phyloP scores from a whole-genome alignment of 2,329 filamentous ascomycete genomes.

The Pseudodiploospora longispora region DNA sequence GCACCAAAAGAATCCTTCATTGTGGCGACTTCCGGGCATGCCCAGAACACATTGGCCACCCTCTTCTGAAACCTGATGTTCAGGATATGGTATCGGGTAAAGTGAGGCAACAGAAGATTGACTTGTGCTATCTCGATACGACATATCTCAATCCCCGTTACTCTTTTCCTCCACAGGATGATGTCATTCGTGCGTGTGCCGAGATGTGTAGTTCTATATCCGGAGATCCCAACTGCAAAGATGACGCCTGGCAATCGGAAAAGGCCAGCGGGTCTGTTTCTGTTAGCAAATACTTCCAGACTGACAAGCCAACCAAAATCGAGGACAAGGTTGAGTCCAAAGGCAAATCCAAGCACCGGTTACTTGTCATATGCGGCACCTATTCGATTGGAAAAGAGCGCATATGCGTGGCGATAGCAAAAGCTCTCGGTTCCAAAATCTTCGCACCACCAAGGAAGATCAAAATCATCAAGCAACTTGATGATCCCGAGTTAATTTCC shows the following conservation, averaged over 20 bases:
- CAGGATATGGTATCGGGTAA: slow-evolving; percentile 64
- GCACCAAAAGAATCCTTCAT: slow-evolving; percentile 74
- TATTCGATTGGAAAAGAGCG: slow-evolving; percentile 98
- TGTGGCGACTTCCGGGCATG: slow-evolving; percentile 95
- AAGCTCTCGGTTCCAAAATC: slow-evolving; percentile 79
- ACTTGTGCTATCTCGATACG: slow-evolving; percentile 94
- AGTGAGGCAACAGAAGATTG: slow-evolving; percentile 73
- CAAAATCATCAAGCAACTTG: slow-evolving; percentile 74
- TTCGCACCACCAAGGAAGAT: slow-evolving; percentile 79
- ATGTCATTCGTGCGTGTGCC: slow-evolving; percentile 81
- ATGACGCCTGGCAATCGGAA: slow-evolving; percentile 39
- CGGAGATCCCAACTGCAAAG: slow-evolving; percentile 47
- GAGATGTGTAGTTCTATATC: slow-evolving; percentile 77
- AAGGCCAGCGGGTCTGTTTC: slow-evolving; percentile 32
- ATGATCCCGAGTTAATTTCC: slow-evolving; percentile 70
- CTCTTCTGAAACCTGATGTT: slow-evolving; percentile 68
- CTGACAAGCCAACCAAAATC: slow-evolving; percentile 22
- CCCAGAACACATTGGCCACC: slow-evolving; percentile 73
- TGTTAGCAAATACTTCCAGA: slow-evolving; percentile 47
- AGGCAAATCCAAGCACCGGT: slow-evolving; percentile 39
- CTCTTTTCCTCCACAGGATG: slow-evolving; percentile 80
- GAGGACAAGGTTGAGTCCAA: slow-evolving; percentile 19
- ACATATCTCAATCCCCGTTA: slow-evolving; percentile 96
- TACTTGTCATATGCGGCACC: slow-evolving; percentile 89
- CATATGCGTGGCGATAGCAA: slow-evolving; percentile 86